Evolutionary conservation across 2,329 filamentous ascomycete species (phyloP), one percentile per base, ranked within the genome.

Genomic region (Colletotrichum melonis): DNA sequence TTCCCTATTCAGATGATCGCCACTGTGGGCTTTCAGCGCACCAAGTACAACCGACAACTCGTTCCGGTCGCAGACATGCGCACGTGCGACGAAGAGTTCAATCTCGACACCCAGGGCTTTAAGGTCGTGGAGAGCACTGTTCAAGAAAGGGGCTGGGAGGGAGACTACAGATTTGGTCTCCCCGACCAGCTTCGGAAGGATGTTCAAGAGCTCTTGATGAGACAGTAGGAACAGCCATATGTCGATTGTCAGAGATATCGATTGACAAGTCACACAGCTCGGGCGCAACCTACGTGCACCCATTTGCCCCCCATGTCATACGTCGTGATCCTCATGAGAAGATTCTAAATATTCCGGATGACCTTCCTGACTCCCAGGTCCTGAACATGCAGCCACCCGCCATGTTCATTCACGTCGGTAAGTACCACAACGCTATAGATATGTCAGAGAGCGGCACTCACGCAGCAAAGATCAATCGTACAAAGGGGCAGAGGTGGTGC

Each of bases 101-200:
- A 84, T 3, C 82, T 84, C 28, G 89, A 89, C 0, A 89, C 90
- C 0, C 85, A 82, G 4, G 83, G 84, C 73, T 88, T 91, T 19
- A 91, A 93, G 0, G 80, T 82, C n/a, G 80, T 87, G 5, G 90
- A 91, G 75, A 83, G 92, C 59, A 82, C 86, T 0, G 83, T 79
- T 1, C 42, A 63, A 38, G 90, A 92, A 72, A 89, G 90, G 0
- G 86, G 89, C 16, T 79, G 75, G 74, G 52, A 73, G 46, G 63
- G 67, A 32, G 60, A 68, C 6, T 63, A 68, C 19, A 16, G 65
- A 55, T 63, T 55, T 22, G 42, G 30, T 16, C 65, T 68, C 5
- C 65, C 65, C 3, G 28, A 42, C 9, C 49, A 65, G 8, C 57
- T 76, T 5, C 63, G 67, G 22, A 57, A 63, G 22, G 54, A 75